A percentile compares a stretch with the other conserved stretches of the same genome.
phyloP scores from a whole-genome alignment of 2,329 filamentous ascomycete genomes.

The Fusarium nodosum region DNA sequence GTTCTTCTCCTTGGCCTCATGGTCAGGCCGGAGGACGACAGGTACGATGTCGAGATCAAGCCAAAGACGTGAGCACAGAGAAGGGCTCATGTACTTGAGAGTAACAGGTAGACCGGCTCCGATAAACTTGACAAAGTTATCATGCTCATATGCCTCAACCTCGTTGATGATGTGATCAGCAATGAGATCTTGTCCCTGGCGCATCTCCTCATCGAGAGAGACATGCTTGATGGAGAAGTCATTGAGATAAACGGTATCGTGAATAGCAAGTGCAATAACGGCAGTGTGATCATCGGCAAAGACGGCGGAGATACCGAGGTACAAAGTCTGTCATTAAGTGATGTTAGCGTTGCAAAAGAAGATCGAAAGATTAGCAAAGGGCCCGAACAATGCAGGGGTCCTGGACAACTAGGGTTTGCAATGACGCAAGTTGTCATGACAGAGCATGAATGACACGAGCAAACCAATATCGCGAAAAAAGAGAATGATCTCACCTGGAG shows the following conservation, averaged over 20 bases:
- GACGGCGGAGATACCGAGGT: conserved; percentile 72
- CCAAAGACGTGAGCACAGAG: conserved; percentile 79
- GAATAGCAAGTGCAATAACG: conserved; percentile 75
- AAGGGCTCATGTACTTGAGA: conserved; percentile 71
- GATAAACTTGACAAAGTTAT: conserved; percentile 80
- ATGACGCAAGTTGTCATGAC: conserved; percentile 44
- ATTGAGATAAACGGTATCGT: conserved; percentile 80
- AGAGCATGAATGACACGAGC: background rate
- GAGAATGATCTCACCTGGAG: conserved; percentile 59
- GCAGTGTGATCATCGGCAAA: conserved; percentile 65
- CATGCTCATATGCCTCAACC: conserved; percentile 71
- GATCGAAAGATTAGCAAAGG: background rate
- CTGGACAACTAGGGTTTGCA: background rate
- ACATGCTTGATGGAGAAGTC: conserved; percentile 78
- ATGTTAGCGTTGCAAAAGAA: conserved; percentile 24
- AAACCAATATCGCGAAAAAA: background rate
- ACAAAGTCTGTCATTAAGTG: conserved; percentile 64
- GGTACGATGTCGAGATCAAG: conserved; percentile 81
- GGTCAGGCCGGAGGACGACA: conserved; percentile 69
- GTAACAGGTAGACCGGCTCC: conserved; percentile 77
- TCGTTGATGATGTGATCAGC: conserved; percentile 71
- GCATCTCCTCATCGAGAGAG: conserved; percentile 57
- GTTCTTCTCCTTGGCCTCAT: conserved; percentile 58
- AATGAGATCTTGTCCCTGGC: conserved; percentile 62
- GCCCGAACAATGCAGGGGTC: conserved; percentile 12